Percentiles rank a stretch among this genome's conserved stretches.
Evolutionary conservation across 768 basidiomycete genomes (phyloP).

Genomic region (Tricholoma terreum): DNA sequence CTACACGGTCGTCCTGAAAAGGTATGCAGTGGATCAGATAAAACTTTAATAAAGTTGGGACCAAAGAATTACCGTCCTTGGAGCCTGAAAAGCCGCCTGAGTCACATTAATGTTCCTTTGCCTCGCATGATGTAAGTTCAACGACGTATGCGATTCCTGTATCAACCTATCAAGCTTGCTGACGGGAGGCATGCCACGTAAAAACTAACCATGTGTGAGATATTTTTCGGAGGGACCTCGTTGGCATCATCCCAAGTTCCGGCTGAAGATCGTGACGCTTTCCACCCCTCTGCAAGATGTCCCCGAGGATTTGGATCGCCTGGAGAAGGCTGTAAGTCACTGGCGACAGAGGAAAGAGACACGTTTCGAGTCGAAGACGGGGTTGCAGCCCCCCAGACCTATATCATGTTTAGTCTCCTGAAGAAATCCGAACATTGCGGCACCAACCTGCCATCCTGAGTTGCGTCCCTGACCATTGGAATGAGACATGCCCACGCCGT

Average conservation of each 20-base stretch:
- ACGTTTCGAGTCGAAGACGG: conserved; percentile 55
- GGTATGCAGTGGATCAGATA: conserved; percentile 17
- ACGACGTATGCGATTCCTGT: conserved; percentile 44
- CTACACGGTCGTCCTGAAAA: conserved; percentile 44
- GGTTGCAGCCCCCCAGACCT: conserved; percentile 60
- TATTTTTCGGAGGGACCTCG: conserved; percentile 46
- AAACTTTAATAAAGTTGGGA: conserved; percentile 2
- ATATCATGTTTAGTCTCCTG: conserved; percentile 14
- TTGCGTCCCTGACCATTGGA: conserved; percentile 46
- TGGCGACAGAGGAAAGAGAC: conserved; percentile 58
- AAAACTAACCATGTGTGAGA: conserved; percentile 38
- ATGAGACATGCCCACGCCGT: conserved; percentile 50
- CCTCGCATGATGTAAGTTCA: conserved; percentile 43
- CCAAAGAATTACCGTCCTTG: conserved; percentile 38
- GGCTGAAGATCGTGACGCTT: conserved; percentile 45
- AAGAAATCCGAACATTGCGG: neutral
- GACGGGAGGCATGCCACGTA: conserved; percentile 13
- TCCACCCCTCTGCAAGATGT: conserved; percentile 50
- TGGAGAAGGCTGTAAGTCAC: conserved; percentile 46
- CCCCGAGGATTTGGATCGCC: conserved; percentile 46
- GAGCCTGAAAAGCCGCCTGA: conserved; percentile 36
- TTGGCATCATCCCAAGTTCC: conserved; percentile 60
- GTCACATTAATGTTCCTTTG: conserved; percentile 43
- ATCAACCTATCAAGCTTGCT: conserved; percentile 6
- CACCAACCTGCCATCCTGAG: conserved; percentile 66